Conservation (phyloP, 768 basidiomycete genomes). For the Hemileccinum rubropunctum region DNA sequence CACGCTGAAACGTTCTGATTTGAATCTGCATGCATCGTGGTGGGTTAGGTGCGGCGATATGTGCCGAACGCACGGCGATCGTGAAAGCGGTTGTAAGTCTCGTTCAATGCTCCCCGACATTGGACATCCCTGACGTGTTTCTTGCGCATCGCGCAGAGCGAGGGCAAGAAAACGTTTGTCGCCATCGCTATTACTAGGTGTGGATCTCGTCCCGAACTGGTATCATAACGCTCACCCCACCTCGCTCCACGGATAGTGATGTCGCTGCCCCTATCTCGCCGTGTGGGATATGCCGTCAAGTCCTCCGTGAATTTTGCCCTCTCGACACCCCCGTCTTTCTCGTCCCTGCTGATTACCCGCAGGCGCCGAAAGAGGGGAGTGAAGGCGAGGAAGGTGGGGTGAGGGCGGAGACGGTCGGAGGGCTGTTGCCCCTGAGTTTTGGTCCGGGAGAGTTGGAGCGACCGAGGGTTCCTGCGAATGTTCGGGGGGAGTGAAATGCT, state of each 20-base stretch:
- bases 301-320: constrained; percentile 83
- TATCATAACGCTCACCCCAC: no score
- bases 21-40: not conserved
- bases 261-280: constrained; percentile 69
- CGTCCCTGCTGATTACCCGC: constrained; percentile 64
- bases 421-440: constrained; percentile 82
- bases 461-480: constrained; percentile 29
- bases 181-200: constrained; percentile 80
- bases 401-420: constrained; percentile 65
- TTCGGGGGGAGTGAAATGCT: no score
- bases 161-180: constrained; percentile 65
- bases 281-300: constrained; percentile 92
- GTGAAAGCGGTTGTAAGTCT: constrained; percentile 85
- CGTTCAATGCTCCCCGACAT: not conserved
- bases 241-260: constrained; percentile 64
- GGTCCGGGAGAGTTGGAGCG: constrained; percentile 79
- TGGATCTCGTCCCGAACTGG: constrained; percentile 21
- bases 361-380: constrained; percentile 19
- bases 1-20: no score
- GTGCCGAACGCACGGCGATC: constrained; percentile 92
- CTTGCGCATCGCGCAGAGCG: constrained; percentile 55
- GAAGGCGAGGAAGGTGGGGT: constrained; percentile 34
- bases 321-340: constrained; percentile 68
- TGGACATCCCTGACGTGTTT: no score
- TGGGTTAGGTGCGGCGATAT: constrained; percentile 87